Conservation (phyloP, 768 basidiomycete species). For the Leccinum subgranulosum region DNA sequence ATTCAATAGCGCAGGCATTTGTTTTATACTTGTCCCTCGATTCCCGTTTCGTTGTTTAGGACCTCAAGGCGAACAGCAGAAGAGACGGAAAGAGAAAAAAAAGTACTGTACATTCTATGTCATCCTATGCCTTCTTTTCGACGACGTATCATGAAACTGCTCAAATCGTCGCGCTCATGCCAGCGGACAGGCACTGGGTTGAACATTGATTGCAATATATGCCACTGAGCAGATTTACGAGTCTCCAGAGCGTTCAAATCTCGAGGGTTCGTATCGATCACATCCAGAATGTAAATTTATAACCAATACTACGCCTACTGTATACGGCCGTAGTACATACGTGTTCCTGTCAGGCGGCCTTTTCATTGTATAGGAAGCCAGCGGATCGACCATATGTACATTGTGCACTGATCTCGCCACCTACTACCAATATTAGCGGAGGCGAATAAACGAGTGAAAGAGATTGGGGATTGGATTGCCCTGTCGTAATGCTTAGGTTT, state of each 20-base stretch:
- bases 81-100: background rate
- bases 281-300: background rate
- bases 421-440: background rate
- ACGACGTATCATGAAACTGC: background rate
- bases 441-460: constrained; percentile 9
- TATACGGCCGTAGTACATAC: background rate
- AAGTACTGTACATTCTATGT: no score
- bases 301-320: background rate
- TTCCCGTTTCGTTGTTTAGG: background rate
- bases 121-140: background rate
- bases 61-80: background rate
- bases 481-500: constrained; percentile 2
- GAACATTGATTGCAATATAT: no score
- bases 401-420: background rate
- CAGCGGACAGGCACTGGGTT: background rate
- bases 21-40: background rate
- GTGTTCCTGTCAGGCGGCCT: background rate
- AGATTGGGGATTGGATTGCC: constrained; percentile 5
- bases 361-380: background rate
- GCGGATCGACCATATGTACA: background rate
- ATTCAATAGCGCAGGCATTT: background rate
- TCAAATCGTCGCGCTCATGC: background rate
- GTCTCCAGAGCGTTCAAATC: background rate
- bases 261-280: background rate
- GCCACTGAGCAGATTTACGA: background rate